Base-by-base conservation (phyloP, 768 basidiomycete genomes). In the Terana coerulea region DNA sequence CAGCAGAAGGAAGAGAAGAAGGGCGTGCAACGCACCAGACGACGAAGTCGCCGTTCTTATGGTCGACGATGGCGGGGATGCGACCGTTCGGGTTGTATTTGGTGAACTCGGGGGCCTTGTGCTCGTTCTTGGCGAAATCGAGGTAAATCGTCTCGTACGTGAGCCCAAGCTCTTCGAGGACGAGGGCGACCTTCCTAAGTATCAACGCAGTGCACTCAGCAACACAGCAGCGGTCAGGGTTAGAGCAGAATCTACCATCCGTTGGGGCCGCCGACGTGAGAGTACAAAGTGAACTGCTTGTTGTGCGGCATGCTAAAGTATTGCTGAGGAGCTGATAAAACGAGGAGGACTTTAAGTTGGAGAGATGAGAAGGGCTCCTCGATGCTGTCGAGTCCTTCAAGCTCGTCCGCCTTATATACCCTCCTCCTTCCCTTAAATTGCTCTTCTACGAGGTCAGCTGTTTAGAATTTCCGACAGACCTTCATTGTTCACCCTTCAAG, bases 41-140 rank as follows among this genome's bases (percentile, higher is more conserved):
- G n/a, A 58, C 57, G 49, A 68, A 68, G 53, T 68, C 67, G 37
- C 51, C 52, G 56, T 65, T 64, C 31, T 59, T 47, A 50, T 65
- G 61, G 58, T 72, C 67, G 24, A 66, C 57, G 36, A 72, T 42
- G 17, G 68, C 67, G 19, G 70, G 69, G 49, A 70, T 69, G 31
- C 70, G 65, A 3, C 71, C 69, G 56, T 67, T 67, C 4, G 65
- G 67, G 61, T 69, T 68, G 47, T 55, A 51, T 51, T 62, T 59
- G 36, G 52, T 54, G 53, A 56, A 52, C 33, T 52, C 59, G 12
- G 60, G 39, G 24, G 29, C 37, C 60, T 63, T 64, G 30, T 63
- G 61, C 55, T 66, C 63, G 30, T 36, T 44, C 51, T 54, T 61
- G 25, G n/a, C 15, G 53, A 63, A 58, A 47, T 60, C 59, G 48